phyloP scores from a whole-genome alignment of 2,329 filamentous ascomycete species.

The Aspergillus sp. region DNA sequence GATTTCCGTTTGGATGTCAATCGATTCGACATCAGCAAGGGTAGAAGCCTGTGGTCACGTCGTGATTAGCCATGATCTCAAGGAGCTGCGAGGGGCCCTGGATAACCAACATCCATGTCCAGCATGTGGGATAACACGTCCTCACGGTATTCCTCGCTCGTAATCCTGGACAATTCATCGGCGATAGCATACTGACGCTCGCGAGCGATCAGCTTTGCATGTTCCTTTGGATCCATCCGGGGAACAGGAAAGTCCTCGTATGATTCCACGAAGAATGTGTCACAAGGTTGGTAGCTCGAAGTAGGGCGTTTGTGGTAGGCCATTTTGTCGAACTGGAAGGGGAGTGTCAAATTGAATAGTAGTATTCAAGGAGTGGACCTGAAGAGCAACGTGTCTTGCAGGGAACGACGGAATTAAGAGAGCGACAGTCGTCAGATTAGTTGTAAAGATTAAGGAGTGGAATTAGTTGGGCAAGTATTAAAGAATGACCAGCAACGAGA shows the following conservation, averaged over 20 bases:
- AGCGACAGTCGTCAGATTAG: constrained; percentile 52
- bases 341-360: constrained; percentile 20
- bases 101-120: constrained; percentile 72
- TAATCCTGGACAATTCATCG: constrained; percentile 80
- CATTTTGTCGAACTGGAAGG: constrained; percentile 47
- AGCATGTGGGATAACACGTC: constrained; percentile 94
- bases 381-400: constrained; percentile 34
- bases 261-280: constrained; percentile 67
- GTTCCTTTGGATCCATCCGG: constrained; percentile 70
- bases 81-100: not conserved
- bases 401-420: constrained; percentile 47
- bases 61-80: constrained; percentile 24
- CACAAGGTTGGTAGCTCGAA: constrained; percentile 62
- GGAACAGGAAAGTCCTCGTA: constrained; percentile 49
- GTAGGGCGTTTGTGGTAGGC: constrained; percentile 53
- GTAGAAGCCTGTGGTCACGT: constrained; percentile 65
- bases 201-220: constrained; percentile 73
- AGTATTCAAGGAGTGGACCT: constrained; percentile 43
- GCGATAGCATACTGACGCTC: constrained; percentile 85
- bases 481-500: constrained; percentile 45
- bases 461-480: constrained; percentile 56
- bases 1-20: constrained; percentile 98
- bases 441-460: constrained; percentile 52
- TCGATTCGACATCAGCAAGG: constrained; percentile 91
- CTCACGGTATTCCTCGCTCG: constrained; percentile 87